Conservation (phyloP, 257 asterid genomes). For the Henckelia pumila region DNA sequence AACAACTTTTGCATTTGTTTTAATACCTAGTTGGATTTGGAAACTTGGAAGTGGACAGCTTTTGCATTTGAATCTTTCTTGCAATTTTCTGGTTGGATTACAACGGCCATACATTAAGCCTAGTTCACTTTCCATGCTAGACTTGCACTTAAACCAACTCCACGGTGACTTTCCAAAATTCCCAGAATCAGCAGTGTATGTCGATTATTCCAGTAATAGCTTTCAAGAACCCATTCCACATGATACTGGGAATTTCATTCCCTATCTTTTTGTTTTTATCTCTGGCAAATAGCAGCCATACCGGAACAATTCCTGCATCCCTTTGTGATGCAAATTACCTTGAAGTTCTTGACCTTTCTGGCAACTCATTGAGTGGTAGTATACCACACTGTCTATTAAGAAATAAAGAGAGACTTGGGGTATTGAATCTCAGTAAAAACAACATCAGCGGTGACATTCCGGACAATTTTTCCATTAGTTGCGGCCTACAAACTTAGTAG, state of each 20-base stretch:
- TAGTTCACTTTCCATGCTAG: too few relatives aligned
- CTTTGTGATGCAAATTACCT: constrained; percentile 34
- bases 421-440: constrained; percentile 37
- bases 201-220: too few relatives aligned
- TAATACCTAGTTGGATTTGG: too few relatives aligned
- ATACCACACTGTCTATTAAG: constrained; percentile 38
- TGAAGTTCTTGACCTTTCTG: constrained; percentile 45
- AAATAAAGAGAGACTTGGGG: constrained; percentile 1
- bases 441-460: constrained; percentile 37
- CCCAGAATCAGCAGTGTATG: too few relatives aligned
- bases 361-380: constrained; percentile 34
- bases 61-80: too few relatives aligned
- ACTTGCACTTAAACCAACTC: too few relatives aligned
- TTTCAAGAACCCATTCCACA: neutral
- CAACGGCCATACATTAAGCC: too few relatives aligned
- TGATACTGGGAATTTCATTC: constrained; percentile 12
- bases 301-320: constrained; percentile 42
- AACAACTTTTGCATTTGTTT: too few relatives aligned
- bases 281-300: constrained; percentile 28
- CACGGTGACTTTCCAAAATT: too few relatives aligned
- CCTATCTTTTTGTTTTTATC: constrained; percentile 24
- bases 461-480: constrained; percentile 23
- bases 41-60: too few relatives aligned
- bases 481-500: constrained; percentile 34
- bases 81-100: too few relatives aligned